Evolutionary conservation across 495 filamentous ascomycete species (phyloP), one percentile per base, ranked within the genome.

Genomic region (Xylaria longipes): DNA sequence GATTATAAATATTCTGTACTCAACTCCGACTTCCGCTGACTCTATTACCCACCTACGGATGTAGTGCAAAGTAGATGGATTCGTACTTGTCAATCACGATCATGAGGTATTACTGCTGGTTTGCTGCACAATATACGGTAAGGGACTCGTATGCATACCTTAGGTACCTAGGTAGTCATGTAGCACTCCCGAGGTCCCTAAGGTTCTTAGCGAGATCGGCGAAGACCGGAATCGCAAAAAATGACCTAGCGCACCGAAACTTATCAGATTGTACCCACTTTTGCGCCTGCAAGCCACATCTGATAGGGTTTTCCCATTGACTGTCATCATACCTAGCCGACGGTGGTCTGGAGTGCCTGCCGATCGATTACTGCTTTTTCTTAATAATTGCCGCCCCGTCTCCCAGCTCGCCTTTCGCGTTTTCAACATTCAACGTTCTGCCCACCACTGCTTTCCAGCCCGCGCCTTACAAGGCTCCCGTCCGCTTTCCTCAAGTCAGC

Each of bases 251-350:
- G n/a, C 5, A 20, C 4, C 9, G 57, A 9, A n/a, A 60, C 22
- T 71, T 71, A 71, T 71, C 69, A 71, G 69, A 71, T 71, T 20
- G 62, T 33, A 20, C 69, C 69, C 61, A 39, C 62, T 66, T 39
- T 31, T 37, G n/a, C 8, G 22, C 33, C 58, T 65, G 69, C 62
- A 71, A 71, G 69, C 69, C 69, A 71, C 69, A 71, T 66, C 69
- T 71, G 69, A 71, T 71, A 71, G 69, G 61, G 52, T 11, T 45
- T 57, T 37, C 25, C 35, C 58, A 25, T 20, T 5, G 8, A 5
- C n/a, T 62, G 43, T 39, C 68, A 62, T 70, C 58, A 70, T 63
- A n/a, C n/a, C n/a, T n/a, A 63, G 31, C 48, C 65, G 46, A 41
- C 33, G n/a, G 65, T 35, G 65, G 48, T 67, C 65, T 67, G 48